phyloP scores from a whole-genome alignment of 768 basidiomycete genomes.

The Lactarius indigo region DNA sequence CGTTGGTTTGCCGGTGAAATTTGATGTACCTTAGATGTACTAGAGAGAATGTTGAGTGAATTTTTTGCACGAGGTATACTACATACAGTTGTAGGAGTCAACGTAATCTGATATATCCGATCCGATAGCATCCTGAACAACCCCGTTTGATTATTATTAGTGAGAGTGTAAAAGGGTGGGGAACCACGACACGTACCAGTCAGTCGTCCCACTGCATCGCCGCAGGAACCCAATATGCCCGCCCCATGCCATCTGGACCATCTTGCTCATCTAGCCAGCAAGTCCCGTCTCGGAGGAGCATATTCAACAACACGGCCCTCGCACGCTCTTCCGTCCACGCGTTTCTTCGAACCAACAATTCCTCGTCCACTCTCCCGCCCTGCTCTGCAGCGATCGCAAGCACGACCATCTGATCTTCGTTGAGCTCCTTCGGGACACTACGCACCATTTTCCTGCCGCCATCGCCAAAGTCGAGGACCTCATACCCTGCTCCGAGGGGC shows the following conservation, averaged over 20 bases:
- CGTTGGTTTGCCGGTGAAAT: no score
- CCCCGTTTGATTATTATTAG: neutral
- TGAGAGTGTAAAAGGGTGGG: neutral
- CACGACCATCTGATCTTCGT: constrained; percentile 83
- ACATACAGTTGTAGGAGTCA: neutral
- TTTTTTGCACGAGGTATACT: no score
- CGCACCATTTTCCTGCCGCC: constrained; percentile 71
- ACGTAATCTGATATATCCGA: neutral
- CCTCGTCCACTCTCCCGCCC: constrained; percentile 68
- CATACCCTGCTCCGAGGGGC: constrained; percentile 90
- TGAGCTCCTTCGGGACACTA: constrained; percentile 85
- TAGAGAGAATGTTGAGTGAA: no score
- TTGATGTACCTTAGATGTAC: no score
- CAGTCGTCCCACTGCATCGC: constrained; percentile 82
- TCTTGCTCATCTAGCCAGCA: constrained; percentile 97
- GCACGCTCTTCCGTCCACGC: constrained; percentile 83
- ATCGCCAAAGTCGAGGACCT: constrained; percentile 69
- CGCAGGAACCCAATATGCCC: constrained; percentile 85
- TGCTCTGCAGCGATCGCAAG: constrained; percentile 67
- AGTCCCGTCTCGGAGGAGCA: constrained; percentile 84
- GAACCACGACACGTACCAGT: constrained; percentile 11
- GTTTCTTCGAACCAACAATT: constrained; percentile 51
- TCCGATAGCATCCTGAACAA: neutral
- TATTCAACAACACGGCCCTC: constrained; percentile 77
- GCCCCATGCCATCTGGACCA: constrained; percentile 43